A percentile compares a stretch with the other conserved stretches of the same genome.
phyloP scores from a whole-genome alignment of 257 asterid species.

The Knoxia roxburghii region DNA sequence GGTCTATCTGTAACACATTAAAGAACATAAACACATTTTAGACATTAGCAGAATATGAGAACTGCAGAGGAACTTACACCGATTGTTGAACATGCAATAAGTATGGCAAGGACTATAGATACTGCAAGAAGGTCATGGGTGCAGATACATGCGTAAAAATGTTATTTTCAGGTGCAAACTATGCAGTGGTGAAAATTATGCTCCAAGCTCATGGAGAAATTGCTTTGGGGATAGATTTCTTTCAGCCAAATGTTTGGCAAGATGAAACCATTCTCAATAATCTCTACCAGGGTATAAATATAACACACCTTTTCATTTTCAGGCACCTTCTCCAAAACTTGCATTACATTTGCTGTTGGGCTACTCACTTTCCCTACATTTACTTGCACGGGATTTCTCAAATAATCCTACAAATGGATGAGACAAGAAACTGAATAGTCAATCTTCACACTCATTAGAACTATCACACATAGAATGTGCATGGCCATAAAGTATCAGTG shows the following conservation, averaged over 20 bases:
- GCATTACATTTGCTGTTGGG: constrained; percentile 81
- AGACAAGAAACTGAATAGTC: constrained; percentile 2
- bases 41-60: not conserved
- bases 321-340: constrained; percentile 67
- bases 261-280: not conserved
- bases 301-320: constrained; percentile 77
- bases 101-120: constrained; percentile 6
- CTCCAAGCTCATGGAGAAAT: not conserved
- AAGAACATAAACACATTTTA: not conserved
- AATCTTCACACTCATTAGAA: not conserved
- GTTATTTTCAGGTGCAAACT: not conserved
- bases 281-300: constrained; percentile 2
- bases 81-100: not conserved
- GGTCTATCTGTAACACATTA: constrained; percentile 57
- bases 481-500: not conserved
- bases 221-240: not conserved
- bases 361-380: constrained; percentile 92
- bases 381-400: constrained; percentile 71
- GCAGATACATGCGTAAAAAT: not conserved
- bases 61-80: not conserved
- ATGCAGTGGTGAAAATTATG: not conserved
- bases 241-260: not conserved
- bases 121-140: not conserved
- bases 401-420: constrained; percentile 52
- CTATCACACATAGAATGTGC: not conserved